Evolutionary conservation across 2,329 filamentous ascomycete genomes (phyloP), one percentile per base, ranked within the genome.

Genomic region (Aspergillus novofumigatus): DNA sequence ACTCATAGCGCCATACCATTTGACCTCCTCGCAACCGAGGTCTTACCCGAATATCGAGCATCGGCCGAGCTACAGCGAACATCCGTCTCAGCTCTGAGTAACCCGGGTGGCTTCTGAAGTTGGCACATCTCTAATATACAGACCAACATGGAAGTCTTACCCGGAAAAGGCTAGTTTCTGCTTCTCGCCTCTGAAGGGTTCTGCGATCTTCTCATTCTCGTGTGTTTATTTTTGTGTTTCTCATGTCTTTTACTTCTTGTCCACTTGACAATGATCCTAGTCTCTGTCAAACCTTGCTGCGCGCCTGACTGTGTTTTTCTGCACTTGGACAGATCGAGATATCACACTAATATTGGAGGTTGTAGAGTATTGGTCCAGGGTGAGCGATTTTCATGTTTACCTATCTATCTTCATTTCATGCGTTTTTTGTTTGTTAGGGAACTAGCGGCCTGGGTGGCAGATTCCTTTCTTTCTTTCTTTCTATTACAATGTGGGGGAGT

Each of bases 11-110:
- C 54, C 11, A 57, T 64, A 20, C 49, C 65, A 2, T 67, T 63
- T 49, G 60, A 57, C 11, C 51, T 67, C 7, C 48, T 65, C 14
- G 53, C 51, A 8, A 21, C 62, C 7, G 65, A 70, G 45, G 44
- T 56, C 20, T 45, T 67, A 29, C 35, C 62, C 8, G 65, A 62
- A 45, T 69, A 65, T 61, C 57, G 49, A 21, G 10, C 55, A 57
- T 51, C 62, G 52, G n/a, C 49, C 38, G 65, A 62, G 42, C 51
- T 63, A 20, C 65, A 69, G 49, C 64, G 64, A 17, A 53, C 67
- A 26, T 58, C 65, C n/a, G 57, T 67, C 49, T 63, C 63, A 25
- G 60, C 66, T 42, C 50, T 69, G 51, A 62, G 61, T 49, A 65
- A 67, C 58, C 62, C 65, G 2, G 59, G 60, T 14, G 60, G 59